These are phyloP conservation scores for Scheffersomyces illinoinensis DNA, from an alignment of 1,139 yeast species.

Conservation along the genomic window DNA sequence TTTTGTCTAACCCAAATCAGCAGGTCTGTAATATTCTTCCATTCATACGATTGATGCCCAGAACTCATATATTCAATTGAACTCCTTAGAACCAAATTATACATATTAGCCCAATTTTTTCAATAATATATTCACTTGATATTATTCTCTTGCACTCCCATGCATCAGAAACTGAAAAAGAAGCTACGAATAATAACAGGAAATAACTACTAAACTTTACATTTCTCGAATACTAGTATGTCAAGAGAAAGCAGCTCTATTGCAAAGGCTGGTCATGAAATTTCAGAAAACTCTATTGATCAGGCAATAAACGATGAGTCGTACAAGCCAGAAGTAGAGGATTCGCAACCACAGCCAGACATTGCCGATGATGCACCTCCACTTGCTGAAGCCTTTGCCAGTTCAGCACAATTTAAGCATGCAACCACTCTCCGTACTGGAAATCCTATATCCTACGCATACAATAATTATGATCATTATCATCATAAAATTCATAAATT, in stretches of 20 bases:
- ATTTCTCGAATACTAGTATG: neutral
- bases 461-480: constrained; percentile 1
- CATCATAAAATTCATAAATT: constrained; percentile 13
- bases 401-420: neutral
- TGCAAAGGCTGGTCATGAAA: neutral
- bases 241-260: neutral
- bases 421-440: neutral
- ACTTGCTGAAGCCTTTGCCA: neutral
- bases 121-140: neutral
- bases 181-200: neutral
- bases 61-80: neutral
- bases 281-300: neutral
- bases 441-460: neutral
- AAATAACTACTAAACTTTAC: neutral
- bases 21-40: neutral
- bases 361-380: neutral
- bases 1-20: neutral
- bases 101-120: no score
- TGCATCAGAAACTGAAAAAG: neutral
- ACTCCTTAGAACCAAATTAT: neutral
- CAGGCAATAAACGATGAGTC: neutral
- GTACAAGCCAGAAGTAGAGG: neutral
- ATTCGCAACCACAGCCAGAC: neutral
- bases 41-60: neutral
- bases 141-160: neutral